phyloP scores from a whole-genome alignment of 192 early-diverging fungal species.

The Coemansia sp. region DNA sequence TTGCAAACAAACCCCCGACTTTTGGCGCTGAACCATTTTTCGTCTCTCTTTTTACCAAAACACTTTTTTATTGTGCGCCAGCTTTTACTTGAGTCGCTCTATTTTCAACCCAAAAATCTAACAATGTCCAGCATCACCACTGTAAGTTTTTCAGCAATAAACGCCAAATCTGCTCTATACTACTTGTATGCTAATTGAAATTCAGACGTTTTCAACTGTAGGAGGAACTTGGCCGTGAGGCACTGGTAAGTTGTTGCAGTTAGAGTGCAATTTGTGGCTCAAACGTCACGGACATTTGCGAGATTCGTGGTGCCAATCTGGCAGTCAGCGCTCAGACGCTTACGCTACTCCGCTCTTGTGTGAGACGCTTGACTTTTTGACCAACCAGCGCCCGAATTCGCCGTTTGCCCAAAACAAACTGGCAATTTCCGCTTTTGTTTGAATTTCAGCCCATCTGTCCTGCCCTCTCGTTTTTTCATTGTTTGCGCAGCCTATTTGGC shows the following conservation, averaged over 20 bases:
- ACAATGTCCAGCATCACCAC: slow-evolving; percentile 33
- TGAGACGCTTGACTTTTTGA: not conserved
- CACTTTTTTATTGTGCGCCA: slow-evolving; percentile 7
- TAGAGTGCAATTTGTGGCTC: not conserved
- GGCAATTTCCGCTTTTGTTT: not conserved
- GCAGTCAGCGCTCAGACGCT: not conserved
- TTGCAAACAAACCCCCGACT: slow-evolving; percentile 8
- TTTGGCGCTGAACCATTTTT: slow-evolving; percentile 15
- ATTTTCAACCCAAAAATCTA: slow-evolving; percentile 4
- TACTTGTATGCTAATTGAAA: not conserved
- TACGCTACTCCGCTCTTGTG: not conserved
- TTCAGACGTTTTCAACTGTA: slow-evolving; percentile 8
- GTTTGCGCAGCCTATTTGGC: not conserved
- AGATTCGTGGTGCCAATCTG: not conserved
- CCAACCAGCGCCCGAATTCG: not conserved
- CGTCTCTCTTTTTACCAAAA: slow-evolving; percentile 8
- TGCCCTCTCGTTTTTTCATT: not conserved
- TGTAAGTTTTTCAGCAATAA: slow-evolving; percentile 28
- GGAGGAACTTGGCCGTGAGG: slow-evolving; percentile 45
- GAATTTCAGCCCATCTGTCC: not conserved
- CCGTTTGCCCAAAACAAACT: not conserved
- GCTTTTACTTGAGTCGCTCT: slow-evolving; percentile 12
- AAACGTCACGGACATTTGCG: not conserved
- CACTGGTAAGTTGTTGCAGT: slow-evolving; percentile 38
- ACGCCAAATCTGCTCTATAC: not conserved